Percentiles rank a stretch among this genome's conserved stretches.
phyloP scores from a whole-genome alignment of 73 alveolate genomes.

The Blepharisma japonicum region DNA sequence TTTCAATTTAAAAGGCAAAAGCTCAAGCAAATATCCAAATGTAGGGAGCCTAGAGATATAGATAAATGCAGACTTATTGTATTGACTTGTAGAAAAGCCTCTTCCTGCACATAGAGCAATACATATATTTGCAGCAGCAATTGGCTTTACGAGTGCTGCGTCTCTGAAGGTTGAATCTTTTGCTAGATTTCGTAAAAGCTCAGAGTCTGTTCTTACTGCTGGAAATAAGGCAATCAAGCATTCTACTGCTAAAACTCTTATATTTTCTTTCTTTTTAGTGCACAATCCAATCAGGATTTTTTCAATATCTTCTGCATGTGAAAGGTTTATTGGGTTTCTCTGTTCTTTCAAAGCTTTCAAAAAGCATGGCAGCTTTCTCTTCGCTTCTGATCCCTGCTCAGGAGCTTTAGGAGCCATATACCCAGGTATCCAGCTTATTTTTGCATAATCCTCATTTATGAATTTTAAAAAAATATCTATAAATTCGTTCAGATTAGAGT shows the following conservation, averaged over 20 bases:
- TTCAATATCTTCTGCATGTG: not conserved
- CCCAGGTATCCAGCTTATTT: not conserved
- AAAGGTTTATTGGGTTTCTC: not conserved
- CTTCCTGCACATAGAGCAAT: conserved; percentile 23
- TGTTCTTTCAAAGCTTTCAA: not conserved
- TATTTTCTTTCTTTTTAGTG: conserved; percentile 8
- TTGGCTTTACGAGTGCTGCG: not conserved
- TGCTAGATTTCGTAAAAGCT: not conserved
- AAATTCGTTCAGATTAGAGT: not conserved
- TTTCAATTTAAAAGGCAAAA: not conserved
- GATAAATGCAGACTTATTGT: not conserved
- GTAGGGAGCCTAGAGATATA: not conserved
- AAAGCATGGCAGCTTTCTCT: not conserved
- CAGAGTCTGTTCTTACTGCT: not conserved
- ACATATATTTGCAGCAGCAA: not conserved
- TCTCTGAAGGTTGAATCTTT: conserved; percentile 9
- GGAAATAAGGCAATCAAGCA: not conserved
- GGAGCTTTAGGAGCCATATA: no score
- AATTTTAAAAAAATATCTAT: not conserved
- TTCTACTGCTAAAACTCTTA: not conserved
- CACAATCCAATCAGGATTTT: not conserved
- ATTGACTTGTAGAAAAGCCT: not conserved
- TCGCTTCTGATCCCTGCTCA: not conserved
- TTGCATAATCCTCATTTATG: not conserved
- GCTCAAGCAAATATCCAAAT: not conserved